Evolutionary conservation across 148 eudicot species (phyloP).

Genomic region (Heliamphora exappendiculata): DNA sequence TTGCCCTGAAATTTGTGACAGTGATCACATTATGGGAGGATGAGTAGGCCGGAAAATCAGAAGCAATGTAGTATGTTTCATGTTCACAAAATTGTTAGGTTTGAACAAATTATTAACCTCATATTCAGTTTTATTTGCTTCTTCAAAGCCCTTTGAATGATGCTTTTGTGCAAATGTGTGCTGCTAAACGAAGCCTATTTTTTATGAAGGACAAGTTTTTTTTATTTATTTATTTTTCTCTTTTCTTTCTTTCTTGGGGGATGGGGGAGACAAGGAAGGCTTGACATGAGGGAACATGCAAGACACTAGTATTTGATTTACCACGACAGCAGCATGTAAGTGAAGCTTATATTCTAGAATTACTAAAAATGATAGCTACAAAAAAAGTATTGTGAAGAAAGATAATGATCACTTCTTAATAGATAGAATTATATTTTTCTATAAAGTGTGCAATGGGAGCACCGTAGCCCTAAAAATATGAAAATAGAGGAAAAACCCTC

Average conservation of each 20-base stretch:
- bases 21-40: background rate
- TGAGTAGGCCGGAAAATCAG: background rate
- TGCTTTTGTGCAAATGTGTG: background rate
- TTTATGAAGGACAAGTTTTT: no score
- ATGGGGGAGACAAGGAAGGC: no score
- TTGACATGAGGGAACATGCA: background rate
- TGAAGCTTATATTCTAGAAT: background rate
- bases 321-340: background rate
- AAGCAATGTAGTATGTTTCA: no score
- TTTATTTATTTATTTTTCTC: no score
- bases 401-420: background rate
- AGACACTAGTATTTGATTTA: background rate
- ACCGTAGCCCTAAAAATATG: background rate
- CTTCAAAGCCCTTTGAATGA: background rate
- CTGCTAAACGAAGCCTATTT: background rate
- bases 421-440: no score
- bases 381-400: background rate
- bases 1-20: background rate
- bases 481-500: background rate
- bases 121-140: background rate
- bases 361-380: background rate
- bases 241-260: no score
- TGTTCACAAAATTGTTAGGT: background rate
- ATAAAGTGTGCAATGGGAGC: no score
- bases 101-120: background rate